A percentile compares a stretch with the other conserved stretches of the same genome.
These are phyloP conservation scores for Wallacemonas sp. DNA, from an alignment of 208 protist species.

Conservation along the genomic window DNA sequence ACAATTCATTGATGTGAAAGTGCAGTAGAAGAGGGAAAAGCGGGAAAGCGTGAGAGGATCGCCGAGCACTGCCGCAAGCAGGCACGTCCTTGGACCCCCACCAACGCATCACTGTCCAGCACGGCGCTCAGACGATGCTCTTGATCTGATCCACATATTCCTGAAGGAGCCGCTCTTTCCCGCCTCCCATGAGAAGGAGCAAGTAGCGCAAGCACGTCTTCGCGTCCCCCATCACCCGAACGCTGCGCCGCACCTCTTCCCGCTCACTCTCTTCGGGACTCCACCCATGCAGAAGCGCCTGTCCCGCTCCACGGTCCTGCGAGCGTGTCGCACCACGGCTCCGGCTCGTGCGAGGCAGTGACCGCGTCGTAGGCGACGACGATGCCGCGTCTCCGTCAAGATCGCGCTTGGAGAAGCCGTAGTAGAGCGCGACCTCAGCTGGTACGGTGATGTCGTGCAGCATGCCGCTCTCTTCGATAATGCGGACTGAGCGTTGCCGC, in stretches of 20 bases:
- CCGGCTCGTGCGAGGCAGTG: neutral
- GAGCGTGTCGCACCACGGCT: neutral
- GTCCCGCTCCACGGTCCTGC: neutral
- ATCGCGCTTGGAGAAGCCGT: slow-evolving; percentile 48
- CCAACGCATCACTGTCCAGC: too few species aligned
- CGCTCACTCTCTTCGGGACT: slow-evolving; percentile 24
- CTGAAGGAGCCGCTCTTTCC: slow-evolving; percentile 51
- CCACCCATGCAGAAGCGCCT: neutral
- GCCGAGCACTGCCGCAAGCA: too few species aligned
- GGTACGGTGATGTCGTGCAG: slow-evolving; percentile 72
- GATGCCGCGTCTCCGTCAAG: slow-evolving; percentile 29
- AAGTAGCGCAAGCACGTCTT: slow-evolving; percentile 84
- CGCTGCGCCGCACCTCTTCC: slow-evolving; percentile 43
- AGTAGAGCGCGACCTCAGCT: slow-evolving; percentile 58
- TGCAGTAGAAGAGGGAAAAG: too few species aligned
- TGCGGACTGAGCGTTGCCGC: slow-evolving; percentile 52
- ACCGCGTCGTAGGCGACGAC: slow-evolving; percentile 4
- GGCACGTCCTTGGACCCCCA: too few species aligned
- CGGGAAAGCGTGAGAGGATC: too few species aligned
- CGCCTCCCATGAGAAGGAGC: slow-evolving; percentile 52
- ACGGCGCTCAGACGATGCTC: slow-evolving; percentile 17
- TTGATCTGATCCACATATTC: slow-evolving; percentile 70
- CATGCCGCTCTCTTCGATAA: slow-evolving; percentile 66
- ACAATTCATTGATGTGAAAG: too few species aligned
- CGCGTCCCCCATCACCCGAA: slow-evolving; percentile 64